phyloP scores from a whole-genome alignment of 2,329 filamentous ascomycete species.

The Apiospora aurea region DNA sequence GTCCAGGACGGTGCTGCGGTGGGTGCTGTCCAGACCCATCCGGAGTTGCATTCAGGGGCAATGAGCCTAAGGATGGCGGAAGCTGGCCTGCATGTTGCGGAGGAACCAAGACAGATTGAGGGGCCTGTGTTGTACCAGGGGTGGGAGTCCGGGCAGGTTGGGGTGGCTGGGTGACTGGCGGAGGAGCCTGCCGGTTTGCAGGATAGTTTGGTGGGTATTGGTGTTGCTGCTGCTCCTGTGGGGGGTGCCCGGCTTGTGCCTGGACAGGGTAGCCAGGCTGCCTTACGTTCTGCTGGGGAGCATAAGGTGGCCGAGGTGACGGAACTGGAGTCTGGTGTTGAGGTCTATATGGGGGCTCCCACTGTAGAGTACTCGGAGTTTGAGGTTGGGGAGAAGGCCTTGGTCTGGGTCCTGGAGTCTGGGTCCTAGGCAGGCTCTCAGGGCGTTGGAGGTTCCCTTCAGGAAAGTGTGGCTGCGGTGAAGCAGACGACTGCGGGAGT shows the following conservation, averaged over 20 bases:
- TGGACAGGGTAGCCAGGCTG: slow-evolving; percentile 38
- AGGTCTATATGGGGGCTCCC: slow-evolving; percentile 51
- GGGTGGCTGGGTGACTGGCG: slow-evolving; percentile 36
- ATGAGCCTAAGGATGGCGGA: slow-evolving; percentile 39
- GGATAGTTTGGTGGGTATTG: slow-evolving; percentile 37
- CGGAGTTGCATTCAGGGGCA: slow-evolving; percentile 40
- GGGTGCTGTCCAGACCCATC: slow-evolving; percentile 39
- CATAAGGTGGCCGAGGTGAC: slow-evolving; percentile 40
- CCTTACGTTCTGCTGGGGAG: slow-evolving; percentile 34
- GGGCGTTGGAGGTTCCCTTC: slow-evolving; percentile 40
- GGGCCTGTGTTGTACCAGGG: slow-evolving; percentile 37
- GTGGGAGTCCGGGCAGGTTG: slow-evolving; percentile 46
- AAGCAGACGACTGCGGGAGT: slow-evolving; percentile 37
- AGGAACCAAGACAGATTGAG: slow-evolving; percentile 41
- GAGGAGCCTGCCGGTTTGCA: slow-evolving; percentile 34
- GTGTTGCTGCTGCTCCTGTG: slow-evolving; percentile 26
- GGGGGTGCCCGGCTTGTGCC: slow-evolving; percentile 27
- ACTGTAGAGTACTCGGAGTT: slow-evolving; percentile 45
- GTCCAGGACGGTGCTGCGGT: slow-evolving; percentile 31
- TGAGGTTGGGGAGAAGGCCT: slow-evolving; percentile 37
- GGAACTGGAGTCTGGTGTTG: slow-evolving; percentile 43
- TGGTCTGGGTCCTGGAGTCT: slow-evolving; percentile 37
- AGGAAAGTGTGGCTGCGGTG: slow-evolving; percentile 13
- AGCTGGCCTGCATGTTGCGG: slow-evolving; percentile 41
- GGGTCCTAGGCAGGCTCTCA: slow-evolving; percentile 41